Conservation (phyloP, 371 early-diverging fungal genomes). For the Fennellomyces sp. region DNA sequence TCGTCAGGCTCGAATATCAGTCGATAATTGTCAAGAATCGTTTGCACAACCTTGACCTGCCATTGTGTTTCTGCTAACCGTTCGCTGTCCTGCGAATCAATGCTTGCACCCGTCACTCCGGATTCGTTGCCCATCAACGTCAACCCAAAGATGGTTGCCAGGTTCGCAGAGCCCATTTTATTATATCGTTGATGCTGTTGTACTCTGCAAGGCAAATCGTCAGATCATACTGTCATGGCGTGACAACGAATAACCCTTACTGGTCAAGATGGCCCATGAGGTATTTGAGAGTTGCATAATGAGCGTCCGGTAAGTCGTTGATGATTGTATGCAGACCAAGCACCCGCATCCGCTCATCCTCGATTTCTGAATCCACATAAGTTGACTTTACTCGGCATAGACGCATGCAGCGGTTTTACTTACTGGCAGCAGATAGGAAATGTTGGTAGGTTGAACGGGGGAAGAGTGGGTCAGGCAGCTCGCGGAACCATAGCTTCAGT, state of each 20-base stretch:
- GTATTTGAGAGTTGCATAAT: constrained; percentile 76
- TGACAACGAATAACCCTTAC: too few species aligned
- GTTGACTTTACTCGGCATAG: neutral
- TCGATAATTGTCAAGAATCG: constrained; percentile 59
- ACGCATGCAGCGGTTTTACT: constrained; percentile 13
- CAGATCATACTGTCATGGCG: too few species aligned
- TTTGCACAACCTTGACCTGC: constrained; percentile 63
- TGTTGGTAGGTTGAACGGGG: constrained; percentile 63
- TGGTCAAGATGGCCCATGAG: constrained; percentile 78
- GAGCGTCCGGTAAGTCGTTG: constrained; percentile 74
- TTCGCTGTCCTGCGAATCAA: constrained; percentile 33
- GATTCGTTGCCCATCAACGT: constrained; percentile 73
- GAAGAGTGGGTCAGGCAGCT: constrained; percentile 86
- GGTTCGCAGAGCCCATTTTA: constrained; percentile 84
- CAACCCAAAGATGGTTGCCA: constrained; percentile 91
- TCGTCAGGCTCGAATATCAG: constrained; percentile 69
- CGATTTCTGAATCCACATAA: constrained; percentile 38
- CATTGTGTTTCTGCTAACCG: constrained; percentile 57
- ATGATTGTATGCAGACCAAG: constrained; percentile 65
- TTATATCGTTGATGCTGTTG: constrained; percentile 76
- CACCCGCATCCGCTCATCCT: constrained; percentile 64
- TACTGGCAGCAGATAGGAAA: constrained; percentile 72
- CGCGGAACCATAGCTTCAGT: constrained; percentile 91
- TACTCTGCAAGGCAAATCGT: too few species aligned
- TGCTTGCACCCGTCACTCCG: constrained; percentile 18